Evolutionary conservation across 1,139 yeast genomes (phyloP).

Genomic region (Geotrichum carabidarum): DNA sequence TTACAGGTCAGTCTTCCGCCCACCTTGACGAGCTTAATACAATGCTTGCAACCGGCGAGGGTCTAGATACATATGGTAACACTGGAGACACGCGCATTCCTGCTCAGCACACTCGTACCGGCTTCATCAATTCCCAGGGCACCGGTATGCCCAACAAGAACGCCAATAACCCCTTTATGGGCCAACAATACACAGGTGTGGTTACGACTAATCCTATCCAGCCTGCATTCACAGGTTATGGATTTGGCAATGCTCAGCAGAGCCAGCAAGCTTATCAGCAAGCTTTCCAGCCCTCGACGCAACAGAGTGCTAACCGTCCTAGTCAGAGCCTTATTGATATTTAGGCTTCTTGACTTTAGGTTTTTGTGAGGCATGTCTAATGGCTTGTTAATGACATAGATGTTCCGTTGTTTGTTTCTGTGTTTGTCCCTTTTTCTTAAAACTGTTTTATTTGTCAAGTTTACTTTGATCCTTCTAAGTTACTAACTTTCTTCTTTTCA

Average conservation of each 20-base stretch:
- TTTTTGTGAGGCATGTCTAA: background rate
- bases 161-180: slow-evolving; percentile 54
- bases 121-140: slow-evolving; percentile 80
- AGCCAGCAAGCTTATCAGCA: slow-evolving; percentile 35
- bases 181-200: slow-evolving; percentile 71
- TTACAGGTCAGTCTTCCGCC: slow-evolving; percentile 27
- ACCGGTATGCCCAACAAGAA: slow-evolving; percentile 52
- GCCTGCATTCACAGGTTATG: slow-evolving; percentile 82
- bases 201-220: slow-evolving; percentile 52
- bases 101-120: slow-evolving; percentile 84
- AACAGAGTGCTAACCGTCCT: slow-evolving; percentile 15
- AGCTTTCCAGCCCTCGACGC: slow-evolving; percentile 23
- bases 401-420: background rate
- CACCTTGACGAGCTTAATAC: slow-evolving; percentile 69
- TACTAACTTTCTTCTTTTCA: background rate
- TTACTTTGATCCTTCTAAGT: background rate
- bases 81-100: slow-evolving; percentile 86
- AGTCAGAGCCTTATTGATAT: slow-evolving; percentile 32
- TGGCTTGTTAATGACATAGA: slow-evolving; percentile 1
- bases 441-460: background rate
- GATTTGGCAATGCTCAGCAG: slow-evolving; percentile 69
- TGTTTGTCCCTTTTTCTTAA: background rate
- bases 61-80: slow-evolving; percentile 93
- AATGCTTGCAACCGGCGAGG: slow-evolving; percentile 80
- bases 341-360: slow-evolving; percentile 15